Percentiles rank a stretch among this genome's conserved stretches.
phyloP scores from a whole-genome alignment of 2,329 filamentous ascomycete species.

The Pseudogymnoascus pannorum region DNA sequence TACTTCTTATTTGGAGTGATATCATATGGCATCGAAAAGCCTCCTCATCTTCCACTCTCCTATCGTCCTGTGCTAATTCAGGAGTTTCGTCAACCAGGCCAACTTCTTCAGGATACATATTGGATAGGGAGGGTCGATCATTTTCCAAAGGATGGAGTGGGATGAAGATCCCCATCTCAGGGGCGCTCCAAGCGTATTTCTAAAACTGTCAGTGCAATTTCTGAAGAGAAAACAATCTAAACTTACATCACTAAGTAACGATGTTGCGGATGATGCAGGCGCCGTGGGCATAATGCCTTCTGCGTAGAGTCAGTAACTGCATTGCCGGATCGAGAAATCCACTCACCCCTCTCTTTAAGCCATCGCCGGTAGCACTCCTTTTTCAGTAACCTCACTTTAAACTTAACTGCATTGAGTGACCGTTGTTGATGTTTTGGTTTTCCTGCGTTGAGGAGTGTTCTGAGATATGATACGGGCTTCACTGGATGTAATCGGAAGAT shows the following conservation, averaged over 20 bases:
- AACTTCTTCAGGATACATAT: neutral
- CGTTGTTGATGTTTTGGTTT: neutral
- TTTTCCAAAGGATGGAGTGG: slow-evolving; percentile 14
- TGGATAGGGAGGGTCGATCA: slow-evolving; percentile 3
- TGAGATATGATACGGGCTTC: neutral
- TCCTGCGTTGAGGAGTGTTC: neutral
- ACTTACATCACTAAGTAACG: too few species aligned
- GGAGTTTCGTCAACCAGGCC: neutral
- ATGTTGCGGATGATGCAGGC: too few species aligned
- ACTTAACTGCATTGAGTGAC: neutral
- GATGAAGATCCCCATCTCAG: slow-evolving; percentile 13
- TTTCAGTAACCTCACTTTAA: neutral
- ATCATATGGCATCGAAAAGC: too few species aligned
- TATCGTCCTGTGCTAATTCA: too few species aligned
- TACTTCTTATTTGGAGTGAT: too few species aligned
- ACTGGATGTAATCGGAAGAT: neutral
- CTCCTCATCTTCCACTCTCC: too few species aligned
- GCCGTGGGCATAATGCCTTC: neutral
- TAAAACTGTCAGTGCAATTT: too few species aligned
- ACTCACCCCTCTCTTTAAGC: neutral
- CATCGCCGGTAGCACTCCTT: neutral
- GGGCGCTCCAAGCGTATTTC: neutral
- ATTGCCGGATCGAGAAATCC: neutral
- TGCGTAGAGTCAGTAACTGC: too few species aligned
- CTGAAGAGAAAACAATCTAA: too few species aligned